A percentile compares a stretch with the other conserved stretches of the same genome.
Conservation (phyloP, 768 basidiomycete species). For the Mycena polygramma region DNA sequence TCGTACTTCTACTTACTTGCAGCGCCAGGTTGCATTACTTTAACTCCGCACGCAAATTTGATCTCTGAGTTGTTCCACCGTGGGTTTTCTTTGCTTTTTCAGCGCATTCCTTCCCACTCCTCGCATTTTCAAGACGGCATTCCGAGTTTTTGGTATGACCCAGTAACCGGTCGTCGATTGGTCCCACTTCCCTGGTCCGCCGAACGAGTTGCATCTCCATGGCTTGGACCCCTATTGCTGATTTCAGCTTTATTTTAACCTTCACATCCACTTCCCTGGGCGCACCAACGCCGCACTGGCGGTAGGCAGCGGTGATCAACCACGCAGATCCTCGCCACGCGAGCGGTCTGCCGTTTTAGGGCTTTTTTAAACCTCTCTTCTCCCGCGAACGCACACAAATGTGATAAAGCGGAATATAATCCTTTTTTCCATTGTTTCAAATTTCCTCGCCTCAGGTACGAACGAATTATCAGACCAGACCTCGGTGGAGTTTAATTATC, state of each 20-base stretch:
- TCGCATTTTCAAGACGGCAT: not conserved
- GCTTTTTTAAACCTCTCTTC: not conserved
- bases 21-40: not conserved
- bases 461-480: not conserved
- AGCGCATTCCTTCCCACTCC: not conserved
- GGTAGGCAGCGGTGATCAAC: not conserved
- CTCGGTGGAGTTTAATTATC: not conserved
- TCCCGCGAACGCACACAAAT: not conserved
- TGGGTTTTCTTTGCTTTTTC: not conserved
- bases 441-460: not conserved
- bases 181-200: not conserved
- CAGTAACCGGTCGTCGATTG: not conserved
- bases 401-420: no score
- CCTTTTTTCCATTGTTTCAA: no score
- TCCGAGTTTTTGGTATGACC: not conserved
- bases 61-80: not conserved
- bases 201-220: not conserved
- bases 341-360: not conserved
- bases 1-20: constrained; percentile 14
- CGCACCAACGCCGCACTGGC: not conserved
- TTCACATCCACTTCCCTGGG: not conserved
- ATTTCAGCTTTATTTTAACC: not conserved
- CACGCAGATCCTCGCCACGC: not conserved
- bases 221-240: not conserved
- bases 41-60: not conserved